These are phyloP conservation scores for Pseudocercospora fuligena DNA, from an alignment of 2,329 filamentous ascomycete genomes.

Conservation along the genomic window DNA sequence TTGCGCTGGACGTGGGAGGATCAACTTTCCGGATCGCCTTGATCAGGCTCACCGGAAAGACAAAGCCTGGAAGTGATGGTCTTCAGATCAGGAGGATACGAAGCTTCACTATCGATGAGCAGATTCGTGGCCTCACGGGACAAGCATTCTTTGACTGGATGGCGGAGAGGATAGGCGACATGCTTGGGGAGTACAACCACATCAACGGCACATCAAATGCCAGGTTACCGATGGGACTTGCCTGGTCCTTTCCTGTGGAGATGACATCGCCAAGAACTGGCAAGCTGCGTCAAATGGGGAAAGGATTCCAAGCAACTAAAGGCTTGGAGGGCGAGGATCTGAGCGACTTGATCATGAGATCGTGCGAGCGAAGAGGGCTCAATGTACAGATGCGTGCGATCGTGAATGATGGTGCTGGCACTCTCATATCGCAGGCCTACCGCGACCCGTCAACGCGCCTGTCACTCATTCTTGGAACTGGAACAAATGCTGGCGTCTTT, in stretches of 20 bases:
- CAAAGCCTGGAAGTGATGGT: constrained; percentile 37
- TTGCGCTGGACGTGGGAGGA: constrained; percentile 69
- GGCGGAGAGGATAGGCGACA: constrained; percentile 62
- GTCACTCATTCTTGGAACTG: constrained; percentile 68
- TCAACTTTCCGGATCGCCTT: constrained; percentile 68
- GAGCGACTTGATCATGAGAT: constrained; percentile 62
- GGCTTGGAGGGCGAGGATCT: constrained; percentile 65
- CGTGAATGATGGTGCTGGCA: constrained; percentile 67
- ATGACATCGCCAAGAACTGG: constrained; percentile 65
- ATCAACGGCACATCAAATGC: constrained; percentile 39
- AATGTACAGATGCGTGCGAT: constrained; percentile 66
- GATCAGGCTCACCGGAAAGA: constrained; percentile 57
- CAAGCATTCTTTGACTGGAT: constrained; percentile 70
- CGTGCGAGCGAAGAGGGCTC: constrained; percentile 59
- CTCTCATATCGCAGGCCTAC: constrained; percentile 66
- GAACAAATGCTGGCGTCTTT: constrained; percentile 68
- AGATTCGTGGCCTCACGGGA: constrained; percentile 60
- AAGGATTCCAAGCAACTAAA: constrained; percentile 66
- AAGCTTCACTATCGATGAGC: constrained; percentile 61
- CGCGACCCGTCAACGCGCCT: constrained; percentile 64
- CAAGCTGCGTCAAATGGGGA: constrained; percentile 66
- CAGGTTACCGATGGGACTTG: constrained; percentile 62
- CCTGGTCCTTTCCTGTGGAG: constrained; percentile 70
- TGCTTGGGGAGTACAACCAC: constrained; percentile 53
- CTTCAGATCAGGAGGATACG: constrained; percentile 62